These are phyloP conservation scores for Picea glauca DNA, from an alignment of 75 land plant genomes.

Conservation along the genomic window DNA sequence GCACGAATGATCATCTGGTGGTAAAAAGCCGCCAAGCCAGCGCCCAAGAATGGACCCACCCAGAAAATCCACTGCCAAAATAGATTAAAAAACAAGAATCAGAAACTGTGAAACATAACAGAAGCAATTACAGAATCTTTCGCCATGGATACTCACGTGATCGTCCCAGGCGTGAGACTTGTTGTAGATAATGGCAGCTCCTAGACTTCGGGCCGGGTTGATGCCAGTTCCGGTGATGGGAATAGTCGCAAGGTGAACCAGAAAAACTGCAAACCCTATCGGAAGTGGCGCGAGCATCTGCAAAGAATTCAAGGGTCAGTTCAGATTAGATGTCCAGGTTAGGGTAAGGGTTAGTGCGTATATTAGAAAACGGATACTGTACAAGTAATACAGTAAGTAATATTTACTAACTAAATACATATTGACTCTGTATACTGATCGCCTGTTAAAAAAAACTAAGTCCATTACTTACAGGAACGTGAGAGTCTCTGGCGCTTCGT, in stretches of 20 bases:
- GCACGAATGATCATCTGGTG: slow-evolving; percentile 63
- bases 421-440: too few relatives aligned
- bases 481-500: slow-evolving; percentile 43
- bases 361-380: too few relatives aligned
- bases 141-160: not conserved
- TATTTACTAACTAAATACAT: too few relatives aligned
- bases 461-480: slow-evolving; percentile 26
- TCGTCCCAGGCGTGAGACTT: slow-evolving; percentile 29
- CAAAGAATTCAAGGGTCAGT: too few relatives aligned
- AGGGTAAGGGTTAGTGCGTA: too few relatives aligned
- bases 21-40: slow-evolving; percentile 65
- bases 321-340: too few relatives aligned
- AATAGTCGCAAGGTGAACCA: slow-evolving; percentile 47
- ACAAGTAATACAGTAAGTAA: too few relatives aligned
- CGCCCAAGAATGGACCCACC: slow-evolving; percentile 76
- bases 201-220: slow-evolving; percentile 38
- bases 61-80: slow-evolving; percentile 72
- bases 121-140: too few relatives aligned
- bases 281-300: slow-evolving; percentile 32
- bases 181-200: slow-evolving; percentile 41
- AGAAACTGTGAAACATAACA: too few relatives aligned
- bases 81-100: not conserved
- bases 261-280: slow-evolving; percentile 41
- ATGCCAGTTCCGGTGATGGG: slow-evolving; percentile 45
- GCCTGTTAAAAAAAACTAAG: too few relatives aligned